phyloP scores from a whole-genome alignment of 805 yeast species.

The Isabelozyma gotoi region DNA sequence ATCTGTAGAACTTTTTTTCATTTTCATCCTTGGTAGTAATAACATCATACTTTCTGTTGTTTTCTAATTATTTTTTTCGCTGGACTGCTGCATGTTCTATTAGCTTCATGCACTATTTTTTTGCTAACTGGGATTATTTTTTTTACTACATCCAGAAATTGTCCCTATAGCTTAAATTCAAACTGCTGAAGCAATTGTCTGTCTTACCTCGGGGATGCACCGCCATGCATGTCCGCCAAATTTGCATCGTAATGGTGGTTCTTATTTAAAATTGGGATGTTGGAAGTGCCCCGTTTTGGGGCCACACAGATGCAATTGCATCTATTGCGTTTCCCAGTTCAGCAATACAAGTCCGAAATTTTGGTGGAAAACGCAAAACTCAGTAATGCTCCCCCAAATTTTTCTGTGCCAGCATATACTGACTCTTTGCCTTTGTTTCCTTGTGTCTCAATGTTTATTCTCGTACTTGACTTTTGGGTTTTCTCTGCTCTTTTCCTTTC shows the following conservation, averaged over 20 bases:
- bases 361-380: too few species aligned
- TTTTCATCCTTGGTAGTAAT: too few species aligned
- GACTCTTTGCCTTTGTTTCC: too few species aligned
- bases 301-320: neutral
- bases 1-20: too few species aligned
- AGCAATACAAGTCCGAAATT: too few species aligned
- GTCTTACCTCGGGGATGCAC: neutral
- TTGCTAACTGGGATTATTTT: neutral
- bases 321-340: neutral
- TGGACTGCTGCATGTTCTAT: neutral
- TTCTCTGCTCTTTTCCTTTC: too few species aligned
- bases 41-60: neutral
- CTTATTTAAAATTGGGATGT: too few species aligned
- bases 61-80: too few species aligned
- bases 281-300: too few species aligned
- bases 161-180: neutral
- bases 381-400: neutral
- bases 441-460: too few species aligned
- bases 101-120: neutral
- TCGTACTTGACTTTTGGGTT: too few species aligned
- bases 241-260: neutral
- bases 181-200: neutral
- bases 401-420: neutral
- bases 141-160: neutral
- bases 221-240: neutral